Base-by-base conservation (phyloP, 129 eudicot species). In the Deinandra increscens region DNA sequence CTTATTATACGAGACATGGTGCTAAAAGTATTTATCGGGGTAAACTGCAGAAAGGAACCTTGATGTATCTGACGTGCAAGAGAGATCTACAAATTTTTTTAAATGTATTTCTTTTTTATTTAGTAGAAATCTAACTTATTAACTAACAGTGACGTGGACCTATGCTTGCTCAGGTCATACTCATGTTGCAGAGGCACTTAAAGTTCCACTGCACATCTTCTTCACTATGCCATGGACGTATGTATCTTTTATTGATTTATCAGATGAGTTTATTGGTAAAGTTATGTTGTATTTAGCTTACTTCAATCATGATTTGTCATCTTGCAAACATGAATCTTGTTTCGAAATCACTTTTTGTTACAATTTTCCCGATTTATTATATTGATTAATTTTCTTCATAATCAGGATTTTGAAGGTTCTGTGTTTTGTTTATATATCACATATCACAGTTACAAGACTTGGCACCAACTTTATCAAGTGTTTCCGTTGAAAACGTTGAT, bases 191-290 rank as follows among this genome's bases (percentile, higher is more conserved):
- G 97, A 93, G 85, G 97, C 97, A 23, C 84, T 93, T 55, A 73
- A 79, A 36, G 90, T 93, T 68, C 98, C 98, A 66, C 68, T 93
- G 13, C 95, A 93, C 81, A 84, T 93, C 77, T 83, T 89, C 76
- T 93, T 93, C 68, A 93, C 98, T 26, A 89, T 93, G 97, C 98
- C 98, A 59, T 93, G 98, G 98, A 89, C 98, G 98, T 89, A 85
- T 80, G 96, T 70, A n/a, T 77, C 65, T 44, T 37, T 62, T 44
- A 31, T 66, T 53, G 12, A n/a, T n/a, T n/a, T n/a, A n/a, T n/a
- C n/a, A n/a, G n/a, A n/a, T n/a, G 19, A 36, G 39, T 36, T 43
- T 2, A 50, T 1, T 2, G 2, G 8, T n/a, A 23, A 64, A 19
- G 5, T 41, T 19, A 62, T 5, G 22, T 17, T 19, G n/a, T 15